Percentiles rank a stretch among this genome's conserved stretches.
These are phyloP conservation scores for Amylostereum areolatum DNA, from an alignment of 1,284 basidiomycete genomes.

Conservation along the genomic window DNA sequence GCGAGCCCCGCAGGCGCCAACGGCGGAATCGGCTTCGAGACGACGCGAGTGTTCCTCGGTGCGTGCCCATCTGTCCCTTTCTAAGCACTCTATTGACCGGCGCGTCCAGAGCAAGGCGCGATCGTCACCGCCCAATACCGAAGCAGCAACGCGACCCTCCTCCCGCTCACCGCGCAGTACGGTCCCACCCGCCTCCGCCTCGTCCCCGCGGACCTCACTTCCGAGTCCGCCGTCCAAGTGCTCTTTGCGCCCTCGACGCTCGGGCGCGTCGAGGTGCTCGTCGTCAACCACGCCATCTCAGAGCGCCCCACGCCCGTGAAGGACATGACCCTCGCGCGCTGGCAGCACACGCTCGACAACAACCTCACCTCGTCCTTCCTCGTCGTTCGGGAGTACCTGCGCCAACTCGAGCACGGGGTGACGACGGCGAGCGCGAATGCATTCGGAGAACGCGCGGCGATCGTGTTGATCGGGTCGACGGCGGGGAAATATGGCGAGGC, in stretches of 20 bases:
- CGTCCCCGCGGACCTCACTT: constrained; percentile 52
- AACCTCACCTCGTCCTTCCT: constrained; percentile 70
- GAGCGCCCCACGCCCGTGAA: constrained; percentile 38
- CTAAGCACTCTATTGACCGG: neutral
- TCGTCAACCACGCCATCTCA: constrained; percentile 66
- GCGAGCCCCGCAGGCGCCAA: constrained; percentile 15
- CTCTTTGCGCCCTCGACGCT: constrained; percentile 36
- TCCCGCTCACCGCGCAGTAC: constrained; percentile 34
- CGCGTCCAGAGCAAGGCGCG: constrained; percentile 55
- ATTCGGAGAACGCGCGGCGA: constrained; percentile 26
- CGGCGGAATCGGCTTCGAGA: constrained; percentile 63
- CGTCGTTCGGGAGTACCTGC: constrained; percentile 56
- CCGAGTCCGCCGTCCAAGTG: constrained; percentile 42
- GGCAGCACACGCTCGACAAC: constrained; percentile 55
- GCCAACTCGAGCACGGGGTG: constrained; percentile 35
- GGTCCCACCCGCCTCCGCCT: constrained; percentile 29
- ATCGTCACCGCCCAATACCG: constrained; percentile 73
- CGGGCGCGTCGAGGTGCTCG: constrained; percentile 50
- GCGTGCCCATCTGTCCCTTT: constrained; percentile 11
- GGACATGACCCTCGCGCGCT: constrained; percentile 58
- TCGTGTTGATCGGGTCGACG: constrained; percentile 66
- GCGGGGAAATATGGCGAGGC: constrained; percentile 72
- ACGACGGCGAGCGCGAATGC: constrained; percentile 35
- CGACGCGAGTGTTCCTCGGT: constrained; percentile 49
- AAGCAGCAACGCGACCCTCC: constrained; percentile 40